A percentile compares a stretch with the other conserved stretches of the same genome.
phyloP scores from a whole-genome alignment of 345 rosid species.

The Aquilaria malaccensis region DNA sequence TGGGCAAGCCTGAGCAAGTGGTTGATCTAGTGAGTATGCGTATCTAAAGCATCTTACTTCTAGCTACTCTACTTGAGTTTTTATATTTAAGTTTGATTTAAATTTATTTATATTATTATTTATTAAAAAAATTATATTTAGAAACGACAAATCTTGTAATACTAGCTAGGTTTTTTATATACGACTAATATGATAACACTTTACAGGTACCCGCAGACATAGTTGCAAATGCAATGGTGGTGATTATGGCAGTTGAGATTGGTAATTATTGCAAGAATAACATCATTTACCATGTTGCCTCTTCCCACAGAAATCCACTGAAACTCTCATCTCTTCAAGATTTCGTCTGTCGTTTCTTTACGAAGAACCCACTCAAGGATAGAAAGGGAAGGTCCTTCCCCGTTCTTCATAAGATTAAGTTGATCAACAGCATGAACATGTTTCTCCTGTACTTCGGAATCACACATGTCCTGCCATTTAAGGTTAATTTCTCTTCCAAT shows the following conservation, averaged over 20 bases:
- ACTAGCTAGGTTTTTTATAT: no score
- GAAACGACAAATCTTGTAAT: no score
- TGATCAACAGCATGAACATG: no score
- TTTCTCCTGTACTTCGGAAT: no score
- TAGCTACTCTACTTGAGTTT: no score
- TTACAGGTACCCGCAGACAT: conserved; percentile 37
- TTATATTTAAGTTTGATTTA: no score
- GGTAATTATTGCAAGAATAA: neutral
- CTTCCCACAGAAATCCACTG: conserved; percentile 29
- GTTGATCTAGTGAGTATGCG: conserved; percentile 53
- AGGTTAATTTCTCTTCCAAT: no score
- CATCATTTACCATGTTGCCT: conserved; percentile 3
- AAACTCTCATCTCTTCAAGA: conserved; percentile 22
- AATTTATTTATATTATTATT: no score
- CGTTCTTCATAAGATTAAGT: no score
- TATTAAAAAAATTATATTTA: no score
- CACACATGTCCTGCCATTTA: no score
- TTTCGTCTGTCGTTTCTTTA: conserved; percentile 24
- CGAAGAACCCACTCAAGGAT: conserved; percentile 14
- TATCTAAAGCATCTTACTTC: neutral
- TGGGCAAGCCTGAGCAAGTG: conserved; percentile 46
- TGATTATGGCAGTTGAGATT: conserved; percentile 33
- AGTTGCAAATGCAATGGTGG: conserved; percentile 39
- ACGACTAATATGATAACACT: no score
- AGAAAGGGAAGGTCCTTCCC: neutral